phyloP scores from a whole-genome alignment of 2,329 filamentous ascomycete species.

The Fusarium sp. region DNA sequence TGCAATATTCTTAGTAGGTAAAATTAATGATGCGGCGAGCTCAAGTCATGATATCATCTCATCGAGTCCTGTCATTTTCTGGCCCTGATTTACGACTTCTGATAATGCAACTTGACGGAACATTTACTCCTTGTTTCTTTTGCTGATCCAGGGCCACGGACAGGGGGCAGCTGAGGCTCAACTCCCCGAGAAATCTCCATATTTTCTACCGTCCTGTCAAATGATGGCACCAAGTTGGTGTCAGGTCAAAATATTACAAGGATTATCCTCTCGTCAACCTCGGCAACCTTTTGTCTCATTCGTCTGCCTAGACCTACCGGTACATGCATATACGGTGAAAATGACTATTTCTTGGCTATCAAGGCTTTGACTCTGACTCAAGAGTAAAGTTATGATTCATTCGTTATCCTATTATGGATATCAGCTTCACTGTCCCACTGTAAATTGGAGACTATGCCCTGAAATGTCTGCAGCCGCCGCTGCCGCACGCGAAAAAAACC shows the following conservation, averaged over 20 bases:
- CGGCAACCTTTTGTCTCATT: neutral
- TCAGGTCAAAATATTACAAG: slow-evolving; percentile 5
- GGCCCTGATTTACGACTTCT: neutral
- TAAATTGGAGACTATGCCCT: slow-evolving; percentile 6
- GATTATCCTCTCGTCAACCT: slow-evolving; percentile 8
- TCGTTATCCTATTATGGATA: slow-evolving; percentile 9
- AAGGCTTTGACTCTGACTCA: neutral
- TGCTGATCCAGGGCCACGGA: slow-evolving; percentile 12
- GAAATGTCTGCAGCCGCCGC: slow-evolving; percentile 9
- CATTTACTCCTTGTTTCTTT: slow-evolving; percentile 23
- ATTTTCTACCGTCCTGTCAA: neutral
- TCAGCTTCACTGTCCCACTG: slow-evolving; percentile 6
- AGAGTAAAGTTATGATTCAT: neutral
- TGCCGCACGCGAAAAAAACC: neutral
- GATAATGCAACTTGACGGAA: slow-evolving; percentile 18
- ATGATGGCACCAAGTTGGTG: slow-evolving; percentile 4
- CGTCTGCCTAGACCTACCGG: neutral
- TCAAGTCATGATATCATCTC: slow-evolving; percentile 24
- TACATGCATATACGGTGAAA: neutral
- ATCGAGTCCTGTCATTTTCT: neutral
- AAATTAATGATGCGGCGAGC: neutral
- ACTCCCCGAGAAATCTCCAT: slow-evolving; percentile 16
- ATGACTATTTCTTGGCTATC: neutral
- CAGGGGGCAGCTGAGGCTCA: slow-evolving; percentile 33
- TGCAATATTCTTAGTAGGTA: neutral